Base-by-base conservation (phyloP, 1,284 basidiomycete species). In the Wallemia ichthyophaga region DNA sequence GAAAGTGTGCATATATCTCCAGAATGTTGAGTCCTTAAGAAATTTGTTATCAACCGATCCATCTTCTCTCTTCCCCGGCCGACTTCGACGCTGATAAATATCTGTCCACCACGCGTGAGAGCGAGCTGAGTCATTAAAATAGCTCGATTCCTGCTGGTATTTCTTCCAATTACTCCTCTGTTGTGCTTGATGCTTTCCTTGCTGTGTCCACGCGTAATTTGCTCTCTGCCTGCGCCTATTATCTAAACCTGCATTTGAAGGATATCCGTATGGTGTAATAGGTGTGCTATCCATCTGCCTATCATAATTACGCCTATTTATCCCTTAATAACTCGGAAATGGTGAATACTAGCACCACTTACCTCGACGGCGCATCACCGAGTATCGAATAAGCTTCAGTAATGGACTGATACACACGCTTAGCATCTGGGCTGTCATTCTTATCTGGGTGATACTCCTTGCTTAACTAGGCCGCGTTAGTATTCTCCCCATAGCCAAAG, bases 361-460 rank as follows among this genome's bases (percentile, higher is more conserved):
- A 73, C 76, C 74, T 68, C 64, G 72, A 70, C 57, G 74, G 66
- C 60, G 75, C 74, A 59, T 77, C 71, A 7, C 73, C 71, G 2
- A 76, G 66, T 24, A 74, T 63, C 0, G 70, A 65, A 60, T 75
- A 77, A 1, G 76, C 75, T 54, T 75, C 74, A 62, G 73, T 76
- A 58, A 74, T 70, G 1, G 67, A 69, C 58, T 73, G 73, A 60
- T 76, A 76, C 59, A 66, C 73, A 59, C 68, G 67, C 61, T 68
- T 71, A 1, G 75, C 71, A 3, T 61, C 59, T 1, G 65, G 66
- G 54, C 74, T 73, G 27, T 69, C 24, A 60, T 71, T 71, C 7
- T 74, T 63, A 64, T 76, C 75, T 0, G 75, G 75, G 61, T 77
- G 76, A 59, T 71, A 71, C 60, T 67, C 62, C 62, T 76, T 76